Evolutionary conservation across 305 asterid species (phyloP).

Genomic region (Solanum chacoense): DNA sequence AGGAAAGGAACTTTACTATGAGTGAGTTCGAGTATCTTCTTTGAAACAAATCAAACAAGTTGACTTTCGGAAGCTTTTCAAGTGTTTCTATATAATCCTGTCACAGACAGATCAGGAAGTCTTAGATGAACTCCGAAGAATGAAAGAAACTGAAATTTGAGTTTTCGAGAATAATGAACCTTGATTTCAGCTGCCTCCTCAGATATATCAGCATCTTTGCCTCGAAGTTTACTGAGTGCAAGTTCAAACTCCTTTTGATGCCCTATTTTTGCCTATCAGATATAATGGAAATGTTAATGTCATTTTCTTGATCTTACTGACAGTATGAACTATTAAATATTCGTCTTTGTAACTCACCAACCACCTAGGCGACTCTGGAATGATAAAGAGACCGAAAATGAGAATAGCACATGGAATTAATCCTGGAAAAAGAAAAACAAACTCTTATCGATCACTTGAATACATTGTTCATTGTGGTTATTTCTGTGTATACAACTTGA

Average conservation of each 20-base stretch:
- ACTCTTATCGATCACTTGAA: background rate
- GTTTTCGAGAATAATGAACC: constrained; percentile 20
- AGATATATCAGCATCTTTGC: constrained; percentile 52
- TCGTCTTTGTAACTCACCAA: constrained; percentile 36
- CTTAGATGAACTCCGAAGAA: background rate
- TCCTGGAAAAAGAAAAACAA: constrained; percentile 41
- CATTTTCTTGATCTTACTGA: background rate
- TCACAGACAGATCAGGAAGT: background rate
- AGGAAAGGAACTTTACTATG: constrained; percentile 29
- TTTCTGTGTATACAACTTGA: background rate
- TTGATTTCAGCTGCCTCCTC: constrained; percentile 83
- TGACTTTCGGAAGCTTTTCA: constrained; percentile 75
- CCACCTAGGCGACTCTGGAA: constrained; percentile 98
- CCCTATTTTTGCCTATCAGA: constrained; percentile 64
- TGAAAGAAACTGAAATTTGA: background rate
- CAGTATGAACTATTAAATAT: background rate
- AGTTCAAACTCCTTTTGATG: constrained; percentile 63
- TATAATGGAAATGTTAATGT: background rate
- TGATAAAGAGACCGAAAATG: constrained; percentile 53
- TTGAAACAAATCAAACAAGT: constrained; percentile 63
- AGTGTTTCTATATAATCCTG: constrained; percentile 86
- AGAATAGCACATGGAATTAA: constrained; percentile 69
- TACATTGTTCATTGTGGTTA: background rate
- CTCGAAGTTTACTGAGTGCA: constrained; percentile 57
- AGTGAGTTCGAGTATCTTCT: constrained; percentile 62